A percentile compares a stretch with the other conserved stretches of the same genome.
These are phyloP conservation scores for Aphanomyces stellatus DNA, from an alignment of 352 stramenopile species.

Conservation along the genomic window DNA sequence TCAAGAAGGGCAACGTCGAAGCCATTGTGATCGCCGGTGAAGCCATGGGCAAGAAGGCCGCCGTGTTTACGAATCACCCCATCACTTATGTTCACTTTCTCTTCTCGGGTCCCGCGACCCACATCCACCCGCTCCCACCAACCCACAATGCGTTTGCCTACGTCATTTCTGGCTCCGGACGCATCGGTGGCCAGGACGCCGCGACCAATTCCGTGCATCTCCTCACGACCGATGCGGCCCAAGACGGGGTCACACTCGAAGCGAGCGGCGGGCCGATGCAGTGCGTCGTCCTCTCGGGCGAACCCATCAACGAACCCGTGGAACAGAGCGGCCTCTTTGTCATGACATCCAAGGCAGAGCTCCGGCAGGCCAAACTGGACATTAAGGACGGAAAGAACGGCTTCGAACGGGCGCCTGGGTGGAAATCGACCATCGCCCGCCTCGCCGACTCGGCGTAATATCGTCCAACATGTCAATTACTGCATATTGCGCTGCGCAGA, in stretches of 20 bases:
- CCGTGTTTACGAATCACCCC: slow-evolving; percentile 34
- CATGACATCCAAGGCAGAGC: slow-evolving; percentile 49
- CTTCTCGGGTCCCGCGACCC: slow-evolving; percentile 28
- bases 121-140: slow-evolving; percentile 30
- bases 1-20: slow-evolving; percentile 30
- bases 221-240: slow-evolving; percentile 25
- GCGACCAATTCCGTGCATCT: background rate
- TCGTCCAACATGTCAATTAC: too few relatives aligned
- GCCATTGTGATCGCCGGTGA: slow-evolving; percentile 46
- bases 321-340: slow-evolving; percentile 64
- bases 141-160: slow-evolving; percentile 41
- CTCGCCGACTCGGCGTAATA: background rate
- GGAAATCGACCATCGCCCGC: slow-evolving; percentile 38
- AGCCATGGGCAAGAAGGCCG: slow-evolving; percentile 34
- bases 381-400: slow-evolving; percentile 47
- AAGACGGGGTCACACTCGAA: slow-evolving; percentile 42
- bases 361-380: slow-evolving; percentile 44
- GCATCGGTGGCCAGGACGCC: background rate
- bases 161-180: slow-evolving; percentile 26
- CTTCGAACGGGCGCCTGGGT: slow-evolving; percentile 52
- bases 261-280: slow-evolving; percentile 31
- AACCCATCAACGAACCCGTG: slow-evolving; percentile 52
- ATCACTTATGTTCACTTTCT: slow-evolving; percentile 49
- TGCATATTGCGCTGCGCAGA: too few relatives aligned
- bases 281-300: slow-evolving; percentile 49